phyloP scores from a whole-genome alignment of 805 yeast genomes.

The Kluyveromyces lactis region DNA sequence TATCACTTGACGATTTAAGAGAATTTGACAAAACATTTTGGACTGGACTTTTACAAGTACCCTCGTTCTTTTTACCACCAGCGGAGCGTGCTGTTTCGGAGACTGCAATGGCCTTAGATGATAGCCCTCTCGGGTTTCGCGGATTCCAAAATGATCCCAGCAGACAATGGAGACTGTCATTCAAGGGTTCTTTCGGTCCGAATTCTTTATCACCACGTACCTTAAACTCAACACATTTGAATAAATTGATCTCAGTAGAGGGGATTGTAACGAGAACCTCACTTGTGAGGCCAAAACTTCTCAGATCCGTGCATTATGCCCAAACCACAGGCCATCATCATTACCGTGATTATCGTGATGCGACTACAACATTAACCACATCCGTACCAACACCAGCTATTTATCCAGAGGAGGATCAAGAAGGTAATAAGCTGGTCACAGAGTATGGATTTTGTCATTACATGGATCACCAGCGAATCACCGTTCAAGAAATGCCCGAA shows the following conservation, averaged over 20 bases:
- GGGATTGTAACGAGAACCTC: conserved; percentile 95
- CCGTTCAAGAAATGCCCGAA: conserved; percentile 97
- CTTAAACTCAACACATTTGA: conserved; percentile 64
- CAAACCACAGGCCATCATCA: conserved; percentile 77
- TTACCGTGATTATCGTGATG: conserved; percentile 87
- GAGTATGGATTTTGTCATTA: conserved; percentile 92
- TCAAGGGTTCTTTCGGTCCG: conserved; percentile 86
- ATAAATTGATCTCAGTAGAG: conserved; percentile 79
- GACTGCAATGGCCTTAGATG: conserved; percentile 56
- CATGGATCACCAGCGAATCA: conserved; percentile 86
- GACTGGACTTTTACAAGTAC: conserved; percentile 62
- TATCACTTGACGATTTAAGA: conserved; percentile 80
- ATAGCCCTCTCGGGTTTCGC: conserved; percentile 10
- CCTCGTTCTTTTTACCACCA: conserved; percentile 84
- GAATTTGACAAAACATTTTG: conserved; percentile 75
- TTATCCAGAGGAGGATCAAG: conserved; percentile 88
- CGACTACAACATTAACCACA: conserved; percentile 66
- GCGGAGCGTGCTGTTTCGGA: conserved; percentile 81
- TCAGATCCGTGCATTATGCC: conserved; percentile 88
- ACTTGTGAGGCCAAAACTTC: conserved; percentile 83
- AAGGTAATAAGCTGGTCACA: conserved; percentile 79
- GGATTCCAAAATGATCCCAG: conserved; percentile 27
- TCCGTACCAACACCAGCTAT: conserved; percentile 58
- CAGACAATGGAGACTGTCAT: conserved; percentile 58
- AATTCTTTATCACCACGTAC: conserved; percentile 85